Percentiles rank a stretch among this genome's conserved stretches.
These are phyloP conservation scores for Zoysia matrella DNA, from an alignment of 202 grass and related monocot species.

Conservation along the genomic window DNA sequence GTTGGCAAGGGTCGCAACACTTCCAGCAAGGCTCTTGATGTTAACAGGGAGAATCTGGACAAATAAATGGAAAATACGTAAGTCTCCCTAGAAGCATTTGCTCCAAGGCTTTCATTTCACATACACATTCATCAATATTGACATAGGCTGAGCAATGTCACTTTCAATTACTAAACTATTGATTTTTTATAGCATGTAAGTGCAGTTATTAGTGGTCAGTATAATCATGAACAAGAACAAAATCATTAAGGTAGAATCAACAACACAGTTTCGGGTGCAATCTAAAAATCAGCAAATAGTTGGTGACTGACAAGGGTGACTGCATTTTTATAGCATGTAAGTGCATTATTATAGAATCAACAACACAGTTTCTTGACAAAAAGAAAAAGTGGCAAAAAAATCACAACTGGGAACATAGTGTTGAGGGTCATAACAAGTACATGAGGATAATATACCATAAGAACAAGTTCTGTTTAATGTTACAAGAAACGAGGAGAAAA, in stretches of 20 bases:
- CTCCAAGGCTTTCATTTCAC: slow-evolving; percentile 3
- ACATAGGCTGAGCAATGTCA: neutral
- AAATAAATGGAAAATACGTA: neutral
- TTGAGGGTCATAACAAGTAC: slow-evolving; percentile 19
- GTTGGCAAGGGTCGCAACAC: slow-evolving; percentile 65
- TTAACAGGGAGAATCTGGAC: slow-evolving; percentile 78
- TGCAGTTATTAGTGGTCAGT: neutral
- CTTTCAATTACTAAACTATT: neutral
- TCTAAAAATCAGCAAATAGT: slow-evolving; percentile 13
- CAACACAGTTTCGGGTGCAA: neutral
- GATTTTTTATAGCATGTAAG: neutral
- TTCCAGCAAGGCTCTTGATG: slow-evolving; percentile 84
- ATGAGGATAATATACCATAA: slow-evolving; percentile 1
- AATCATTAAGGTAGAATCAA: neutral
- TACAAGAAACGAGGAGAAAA: neutral
- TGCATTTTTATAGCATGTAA: neutral
- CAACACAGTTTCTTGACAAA: neutral
- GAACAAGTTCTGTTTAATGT: neutral
- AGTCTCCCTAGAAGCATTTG: neutral
- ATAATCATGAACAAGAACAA: too few relatives aligned
- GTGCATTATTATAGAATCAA: too few relatives aligned
- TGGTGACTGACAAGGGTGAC: neutral
- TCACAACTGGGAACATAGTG: neutral
- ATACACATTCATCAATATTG: neutral
- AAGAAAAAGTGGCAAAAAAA: neutral